Percentiles rank a stretch among this genome's conserved stretches.
phyloP scores from a whole-genome alignment of 176 grass and related monocot species.

The Lolium perenne region DNA sequence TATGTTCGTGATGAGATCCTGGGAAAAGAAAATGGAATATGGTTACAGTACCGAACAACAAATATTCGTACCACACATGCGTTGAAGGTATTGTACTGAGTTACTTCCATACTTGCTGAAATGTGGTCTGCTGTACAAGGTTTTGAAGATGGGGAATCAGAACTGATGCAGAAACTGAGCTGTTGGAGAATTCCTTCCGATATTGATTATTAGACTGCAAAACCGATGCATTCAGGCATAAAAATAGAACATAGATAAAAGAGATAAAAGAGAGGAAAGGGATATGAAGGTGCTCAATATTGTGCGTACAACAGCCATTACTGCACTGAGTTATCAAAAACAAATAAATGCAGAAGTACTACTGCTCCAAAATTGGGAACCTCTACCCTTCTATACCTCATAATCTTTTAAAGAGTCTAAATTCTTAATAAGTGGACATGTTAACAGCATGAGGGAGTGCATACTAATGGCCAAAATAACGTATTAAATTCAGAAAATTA shows the following conservation, averaged over 20 bases:
- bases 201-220: conserved; percentile 63
- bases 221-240: conserved; percentile 24
- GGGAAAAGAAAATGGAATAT: conserved; percentile 25
- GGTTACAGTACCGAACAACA: background rate
- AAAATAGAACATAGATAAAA: background rate
- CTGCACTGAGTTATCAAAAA: background rate
- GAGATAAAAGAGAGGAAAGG: background rate
- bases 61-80: conserved; percentile 7
- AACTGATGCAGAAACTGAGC: conserved; percentile 72
- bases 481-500: conserved; percentile 21
- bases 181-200: conserved; percentile 65
- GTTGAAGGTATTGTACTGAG: conserved; percentile 24
- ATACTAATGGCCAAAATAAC: background rate
- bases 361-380: background rate
- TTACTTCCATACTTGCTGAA: conserved; percentile 82
- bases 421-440: background rate
- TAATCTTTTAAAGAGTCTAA: background rate
- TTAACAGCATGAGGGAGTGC: background rate
- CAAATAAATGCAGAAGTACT: background rate
- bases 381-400: background rate
- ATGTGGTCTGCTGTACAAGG: conserved; percentile 92
- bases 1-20: conserved; percentile 85
- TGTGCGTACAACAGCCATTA: background rate
- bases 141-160: conserved; percentile 94
- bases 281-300: background rate